Conservation (phyloP, 176 grass and related monocot species). For the Secale cereale region DNA sequence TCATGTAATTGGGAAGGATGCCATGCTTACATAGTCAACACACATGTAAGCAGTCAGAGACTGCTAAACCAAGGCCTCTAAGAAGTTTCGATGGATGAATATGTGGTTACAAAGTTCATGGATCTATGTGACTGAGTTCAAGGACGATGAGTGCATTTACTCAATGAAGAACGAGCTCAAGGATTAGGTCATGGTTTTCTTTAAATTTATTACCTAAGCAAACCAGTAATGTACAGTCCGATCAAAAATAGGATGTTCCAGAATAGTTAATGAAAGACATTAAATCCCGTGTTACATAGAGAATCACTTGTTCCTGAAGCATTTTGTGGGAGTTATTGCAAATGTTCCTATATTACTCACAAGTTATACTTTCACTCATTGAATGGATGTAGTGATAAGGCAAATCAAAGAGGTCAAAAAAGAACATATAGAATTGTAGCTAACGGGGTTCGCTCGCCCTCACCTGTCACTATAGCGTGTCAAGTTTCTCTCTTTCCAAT, state of each 20-base stretch:
- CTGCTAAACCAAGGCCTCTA: background rate
- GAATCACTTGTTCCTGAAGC: background rate
- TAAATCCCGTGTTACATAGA: background rate
- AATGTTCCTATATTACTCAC: background rate
- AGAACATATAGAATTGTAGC: too few species aligned
- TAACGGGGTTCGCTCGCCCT: too few species aligned
- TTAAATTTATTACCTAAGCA: background rate
- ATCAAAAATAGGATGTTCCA: background rate
- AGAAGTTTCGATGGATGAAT: background rate
- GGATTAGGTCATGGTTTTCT: background rate
- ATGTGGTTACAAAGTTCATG: background rate
- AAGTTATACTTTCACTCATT: background rate
- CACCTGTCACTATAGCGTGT: background rate
- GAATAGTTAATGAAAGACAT: background rate
- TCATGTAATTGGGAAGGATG: background rate
- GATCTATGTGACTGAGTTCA: background rate
- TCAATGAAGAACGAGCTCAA: background rate
- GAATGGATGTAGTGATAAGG: too few species aligned
- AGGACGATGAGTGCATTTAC: background rate
- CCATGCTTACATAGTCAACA: conserved; percentile 3
- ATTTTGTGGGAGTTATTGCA: background rate
- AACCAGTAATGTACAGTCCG: background rate
- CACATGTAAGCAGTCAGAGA: background rate
- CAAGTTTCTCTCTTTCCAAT: background rate
- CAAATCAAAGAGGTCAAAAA: too few species aligned